Base-by-base conservation (phyloP, 1,284 basidiomycete genomes). In the Ustilago shanxiensis region DNA sequence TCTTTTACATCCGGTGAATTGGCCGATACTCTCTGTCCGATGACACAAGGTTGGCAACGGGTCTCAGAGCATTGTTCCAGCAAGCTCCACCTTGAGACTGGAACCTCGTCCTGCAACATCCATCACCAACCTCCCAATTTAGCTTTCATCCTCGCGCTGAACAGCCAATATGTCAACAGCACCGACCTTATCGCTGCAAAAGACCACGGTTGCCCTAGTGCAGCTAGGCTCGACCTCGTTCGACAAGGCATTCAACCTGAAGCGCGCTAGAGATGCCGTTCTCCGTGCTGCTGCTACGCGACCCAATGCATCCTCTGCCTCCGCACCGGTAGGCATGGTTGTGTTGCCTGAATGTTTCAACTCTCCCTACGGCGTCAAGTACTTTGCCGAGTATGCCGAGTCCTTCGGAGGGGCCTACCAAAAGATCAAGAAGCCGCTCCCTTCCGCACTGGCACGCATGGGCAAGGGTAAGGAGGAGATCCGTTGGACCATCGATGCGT, bases 331-430 rank as follows among this genome's bases (percentile, higher is more conserved):
- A 9, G 81, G 81, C 44, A 76, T 86, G 77, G 81, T 81, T 18
- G 70, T 81, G 13, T 50, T 57, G 24, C 80, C 95, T 91, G 96
- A 99, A 89, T 95, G 95, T 88, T 99, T 99, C 89, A 99, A 99
- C 87, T 95, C 94, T 14, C 95, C 95, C 0, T 99, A 99, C 83
- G 95, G 95, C 0, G 92, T 93, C 72, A 88, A 89, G 5, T 90
- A 85, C 9, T 83, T 83, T 55, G 54, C 66, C 63, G 83, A 81
- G 50, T 85, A 86, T 47, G 83, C 85, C 16, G 84, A 83, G 52
- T 69, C 73, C 2, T 78, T 85, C 24, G 73, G 77, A 6, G 82
- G 81, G 7, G 72, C 85, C 9, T 85, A 80, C 28, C 80, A 83
- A 60, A 74, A 67, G 63, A 79, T 80, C 72, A 79, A 77, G 67